A percentile compares a stretch with the other conserved stretches of the same genome.
These are phyloP conservation scores for Penicillium silybi DNA, from an alignment of 495 filamentous ascomycete species.

Conservation along the genomic window DNA sequence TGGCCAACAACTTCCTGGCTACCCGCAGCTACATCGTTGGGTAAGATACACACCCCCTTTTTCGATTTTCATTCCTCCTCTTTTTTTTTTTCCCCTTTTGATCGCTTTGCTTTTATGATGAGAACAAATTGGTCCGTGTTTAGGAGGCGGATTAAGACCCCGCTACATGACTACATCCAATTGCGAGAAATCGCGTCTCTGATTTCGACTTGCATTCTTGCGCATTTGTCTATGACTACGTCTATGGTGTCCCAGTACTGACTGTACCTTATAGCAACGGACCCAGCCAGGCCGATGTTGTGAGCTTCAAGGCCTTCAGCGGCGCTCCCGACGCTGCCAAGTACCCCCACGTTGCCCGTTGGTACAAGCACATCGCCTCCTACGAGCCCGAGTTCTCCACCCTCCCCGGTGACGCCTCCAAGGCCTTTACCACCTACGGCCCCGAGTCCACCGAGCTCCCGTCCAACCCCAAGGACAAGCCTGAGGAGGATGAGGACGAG, in stretches of 20 bases:
- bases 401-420: conserved; percentile 86
- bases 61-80: neutral
- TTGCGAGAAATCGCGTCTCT: conserved; percentile 79
- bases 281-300: conserved; percentile 93
- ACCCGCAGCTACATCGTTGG: conserved; percentile 92
- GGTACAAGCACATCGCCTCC: conserved; percentile 97
- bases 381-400: conserved; percentile 88
- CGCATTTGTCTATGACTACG: neutral
- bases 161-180: conserved; percentile 80
- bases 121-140: conserved; percentile 97
- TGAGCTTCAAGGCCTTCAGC: conserved; percentile 84
- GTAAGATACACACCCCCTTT: conserved; percentile 50
- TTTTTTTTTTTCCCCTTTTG: conserved; percentile 12
- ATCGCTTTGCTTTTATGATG: conserved; percentile 63
- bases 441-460: conserved; percentile 74
- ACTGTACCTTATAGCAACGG: conserved; percentile 55
- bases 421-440: conserved; percentile 84
- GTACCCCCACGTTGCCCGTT: conserved; percentile 91
- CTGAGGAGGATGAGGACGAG: conserved; percentile 66
- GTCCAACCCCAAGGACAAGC: conserved; percentile 82
- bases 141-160: conserved; percentile 98
- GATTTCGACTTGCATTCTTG: conserved; percentile 42
- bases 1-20: conserved; percentile 86
- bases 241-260: conserved; percentile 23
- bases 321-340: conserved; percentile 70